Percentiles rank a stretch among this genome's conserved stretches.
phyloP scores from a whole-genome alignment of 352 stramenopile genomes.

The Phytophthora quininea region DNA sequence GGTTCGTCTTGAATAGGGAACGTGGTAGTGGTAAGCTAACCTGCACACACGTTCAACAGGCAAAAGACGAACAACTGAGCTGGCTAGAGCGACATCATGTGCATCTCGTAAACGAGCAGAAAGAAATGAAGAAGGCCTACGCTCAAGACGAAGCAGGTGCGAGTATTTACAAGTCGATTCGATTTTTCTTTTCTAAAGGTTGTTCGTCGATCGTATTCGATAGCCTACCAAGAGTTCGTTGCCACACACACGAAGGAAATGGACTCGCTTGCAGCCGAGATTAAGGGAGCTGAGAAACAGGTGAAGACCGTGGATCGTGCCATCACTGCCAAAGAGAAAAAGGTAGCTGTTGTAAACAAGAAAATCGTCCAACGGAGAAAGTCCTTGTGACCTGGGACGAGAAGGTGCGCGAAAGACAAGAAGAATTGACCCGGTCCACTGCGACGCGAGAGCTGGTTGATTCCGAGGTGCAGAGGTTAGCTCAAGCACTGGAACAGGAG shows the following conservation, averaged over 20 bases:
- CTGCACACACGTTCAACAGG: slow-evolving; percentile 14
- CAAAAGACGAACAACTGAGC: slow-evolving; percentile 45
- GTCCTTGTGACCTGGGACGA: slow-evolving; percentile 26
- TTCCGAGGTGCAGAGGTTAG: slow-evolving; percentile 20
- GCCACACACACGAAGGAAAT: slow-evolving; percentile 26
- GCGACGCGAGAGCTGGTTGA: slow-evolving; percentile 27
- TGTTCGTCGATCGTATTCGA: neutral
- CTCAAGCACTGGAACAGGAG: slow-evolving; percentile 23
- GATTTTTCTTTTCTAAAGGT: too few relatives aligned
- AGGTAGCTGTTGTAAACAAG: slow-evolving; percentile 28
- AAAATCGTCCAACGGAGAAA: slow-evolving; percentile 27
- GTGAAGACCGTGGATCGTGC: slow-evolving; percentile 30
- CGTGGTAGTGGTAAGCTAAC: too few relatives aligned
- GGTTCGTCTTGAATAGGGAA: slow-evolving; percentile 13
- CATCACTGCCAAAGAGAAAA: slow-evolving; percentile 28
- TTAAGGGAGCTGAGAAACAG: slow-evolving; percentile 28
- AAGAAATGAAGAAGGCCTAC: slow-evolving; percentile 22
- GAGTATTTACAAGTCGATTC: neutral
- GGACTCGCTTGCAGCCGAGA: slow-evolving; percentile 24
- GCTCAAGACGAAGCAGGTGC: slow-evolving; percentile 35
- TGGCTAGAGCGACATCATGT: slow-evolving; percentile 49
- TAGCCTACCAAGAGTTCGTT: slow-evolving; percentile 23
- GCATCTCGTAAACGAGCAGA: slow-evolving; percentile 37
- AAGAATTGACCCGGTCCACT: slow-evolving; percentile 22
- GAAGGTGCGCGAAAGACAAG: slow-evolving; percentile 20